A percentile compares a stretch with the other conserved stretches of the same genome.
phyloP scores from a whole-genome alignment of 2,329 filamentous ascomycete genomes.

The Penicillium nordicum region DNA sequence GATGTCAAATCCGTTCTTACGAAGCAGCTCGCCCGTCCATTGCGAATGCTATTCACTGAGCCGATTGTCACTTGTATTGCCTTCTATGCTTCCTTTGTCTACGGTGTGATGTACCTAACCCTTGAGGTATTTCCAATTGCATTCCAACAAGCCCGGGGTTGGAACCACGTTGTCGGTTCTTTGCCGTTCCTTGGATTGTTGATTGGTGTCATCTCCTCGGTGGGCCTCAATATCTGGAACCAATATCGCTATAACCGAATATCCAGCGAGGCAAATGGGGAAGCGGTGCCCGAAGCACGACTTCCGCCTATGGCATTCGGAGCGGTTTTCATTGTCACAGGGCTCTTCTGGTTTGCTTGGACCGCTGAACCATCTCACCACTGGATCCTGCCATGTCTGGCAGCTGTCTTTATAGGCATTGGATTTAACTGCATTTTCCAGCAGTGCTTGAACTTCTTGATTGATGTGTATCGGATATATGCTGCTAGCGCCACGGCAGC shows the following conservation, averaged over 20 bases:
- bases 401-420: constrained; percentile 41
- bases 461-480: constrained; percentile 41
- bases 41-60: constrained; percentile 46
- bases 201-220: constrained; percentile 42
- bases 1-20: constrained; percentile 23
- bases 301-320: constrained; percentile 49
- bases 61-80: constrained; percentile 49
- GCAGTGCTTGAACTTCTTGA: constrained; percentile 48
- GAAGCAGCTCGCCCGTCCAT: background rate
- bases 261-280: constrained; percentile 28
- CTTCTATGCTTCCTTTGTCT: constrained; percentile 47
- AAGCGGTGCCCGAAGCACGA: constrained; percentile 39
- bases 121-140: constrained; percentile 50
- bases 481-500: constrained; percentile 44
- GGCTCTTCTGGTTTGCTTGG: constrained; percentile 47
- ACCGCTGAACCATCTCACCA: constrained; percentile 29
- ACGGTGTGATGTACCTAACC: constrained; percentile 47
- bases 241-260: constrained; percentile 38
- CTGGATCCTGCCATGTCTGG: constrained; percentile 15
- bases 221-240: constrained; percentile 44
- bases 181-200: constrained; percentile 47
- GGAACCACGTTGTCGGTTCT: constrained; percentile 37
- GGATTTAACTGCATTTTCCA: constrained; percentile 49
- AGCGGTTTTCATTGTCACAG: constrained; percentile 41
- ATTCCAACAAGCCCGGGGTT: constrained; percentile 42